Conservation (phyloP, 257 asterid genomes). For the Lithospermum erythrorhizon region DNA sequence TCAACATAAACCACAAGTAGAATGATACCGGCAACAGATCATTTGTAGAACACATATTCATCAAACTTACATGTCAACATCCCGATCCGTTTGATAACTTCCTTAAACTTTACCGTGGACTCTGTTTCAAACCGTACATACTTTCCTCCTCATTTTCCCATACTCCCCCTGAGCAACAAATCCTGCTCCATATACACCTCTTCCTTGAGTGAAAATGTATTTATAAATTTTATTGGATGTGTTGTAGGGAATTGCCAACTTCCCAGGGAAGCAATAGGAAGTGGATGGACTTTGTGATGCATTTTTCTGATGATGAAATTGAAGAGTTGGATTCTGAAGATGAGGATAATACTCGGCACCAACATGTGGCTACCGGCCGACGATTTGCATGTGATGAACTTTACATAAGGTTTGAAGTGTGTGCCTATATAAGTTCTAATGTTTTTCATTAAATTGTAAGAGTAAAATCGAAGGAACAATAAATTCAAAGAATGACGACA, state of each 20-base stretch:
- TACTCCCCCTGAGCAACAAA: too few relatives aligned
- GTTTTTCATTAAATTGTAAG: neutral
- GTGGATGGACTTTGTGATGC: conserved; percentile 47
- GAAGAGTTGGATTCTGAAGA: conserved; percentile 30
- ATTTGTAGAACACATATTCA: too few relatives aligned
- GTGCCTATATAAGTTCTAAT: conserved; percentile 2
- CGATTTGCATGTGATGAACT: conserved; percentile 46
- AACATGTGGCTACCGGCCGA: conserved; percentile 28
- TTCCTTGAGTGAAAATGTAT: neutral
- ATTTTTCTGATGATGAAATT: conserved; percentile 31
- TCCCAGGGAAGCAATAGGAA: conserved; percentile 18
- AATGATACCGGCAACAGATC: too few relatives aligned
- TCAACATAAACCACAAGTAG: too few relatives aligned
- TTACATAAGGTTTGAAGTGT: conserved; percentile 64
- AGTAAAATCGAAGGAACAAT: too few relatives aligned
- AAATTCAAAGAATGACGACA: neutral
- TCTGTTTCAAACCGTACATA: too few relatives aligned
- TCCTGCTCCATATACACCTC: too few relatives aligned
- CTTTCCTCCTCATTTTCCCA: too few relatives aligned
- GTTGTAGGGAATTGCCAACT: conserved; percentile 32
- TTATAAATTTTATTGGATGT: neutral
- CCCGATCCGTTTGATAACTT: too few relatives aligned
- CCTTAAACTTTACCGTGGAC: too few relatives aligned
- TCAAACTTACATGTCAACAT: too few relatives aligned
- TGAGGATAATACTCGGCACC: conserved; percentile 27